These are phyloP conservation scores for Drosera spatulata DNA, from an alignment of 179 eudicot species.

Conservation along the genomic window DNA sequence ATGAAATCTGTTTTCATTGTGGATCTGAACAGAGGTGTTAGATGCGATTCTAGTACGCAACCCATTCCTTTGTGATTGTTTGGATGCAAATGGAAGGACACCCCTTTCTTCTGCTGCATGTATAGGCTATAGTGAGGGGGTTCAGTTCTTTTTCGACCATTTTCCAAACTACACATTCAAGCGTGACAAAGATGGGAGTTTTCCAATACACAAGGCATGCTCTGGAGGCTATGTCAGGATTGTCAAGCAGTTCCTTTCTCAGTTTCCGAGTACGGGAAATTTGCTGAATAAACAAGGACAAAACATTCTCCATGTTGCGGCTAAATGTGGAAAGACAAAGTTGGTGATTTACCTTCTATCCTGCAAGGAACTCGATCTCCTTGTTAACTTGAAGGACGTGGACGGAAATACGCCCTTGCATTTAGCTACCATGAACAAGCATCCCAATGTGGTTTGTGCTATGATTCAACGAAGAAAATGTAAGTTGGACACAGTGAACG, in stretches of 20 bases:
- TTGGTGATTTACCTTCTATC: slow-evolving; percentile 11
- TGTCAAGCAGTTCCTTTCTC: slow-evolving; percentile 3
- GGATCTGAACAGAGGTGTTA: slow-evolving; percentile 7
- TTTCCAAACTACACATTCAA: slow-evolving; percentile 4
- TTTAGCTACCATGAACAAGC: slow-evolving; percentile 12
- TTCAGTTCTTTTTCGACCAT: slow-evolving; percentile 3
- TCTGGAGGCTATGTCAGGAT: slow-evolving; percentile 14
- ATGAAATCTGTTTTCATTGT: background rate
- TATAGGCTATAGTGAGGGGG: slow-evolving; percentile 19
- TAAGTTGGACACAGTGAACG: slow-evolving; percentile 1
- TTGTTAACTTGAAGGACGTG: slow-evolving; percentile 19
- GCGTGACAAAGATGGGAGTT: slow-evolving; percentile 13
- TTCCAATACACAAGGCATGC: slow-evolving; percentile 18
- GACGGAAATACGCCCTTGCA: slow-evolving; percentile 27
- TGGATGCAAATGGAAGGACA: slow-evolving; percentile 8
- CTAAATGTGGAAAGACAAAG: slow-evolving; percentile 5
- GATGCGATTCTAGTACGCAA: background rate
- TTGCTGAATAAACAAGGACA: slow-evolving; percentile 12
- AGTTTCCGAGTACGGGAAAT: background rate
- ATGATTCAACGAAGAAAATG: slow-evolving; percentile 16
- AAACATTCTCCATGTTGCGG: slow-evolving; percentile 5
- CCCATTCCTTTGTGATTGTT: background rate
- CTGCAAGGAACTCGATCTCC: background rate
- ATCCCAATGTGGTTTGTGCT: slow-evolving; percentile 16
- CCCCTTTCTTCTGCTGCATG: slow-evolving; percentile 23